Evolutionary conservation across 2,329 filamentous ascomycete species (phyloP).

Genomic region (Claviceps quebecensis): DNA sequence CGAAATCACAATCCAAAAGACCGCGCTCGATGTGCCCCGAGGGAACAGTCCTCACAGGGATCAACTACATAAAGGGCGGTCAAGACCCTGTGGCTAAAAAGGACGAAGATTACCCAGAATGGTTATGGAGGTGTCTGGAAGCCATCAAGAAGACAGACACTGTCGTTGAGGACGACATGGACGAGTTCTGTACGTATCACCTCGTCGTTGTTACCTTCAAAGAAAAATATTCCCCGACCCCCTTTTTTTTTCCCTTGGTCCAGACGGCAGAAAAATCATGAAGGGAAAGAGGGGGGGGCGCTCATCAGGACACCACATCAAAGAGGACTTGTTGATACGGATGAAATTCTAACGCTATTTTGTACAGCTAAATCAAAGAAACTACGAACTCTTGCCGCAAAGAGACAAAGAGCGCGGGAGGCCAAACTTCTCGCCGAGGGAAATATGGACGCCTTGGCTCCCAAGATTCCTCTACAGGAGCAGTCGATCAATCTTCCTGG

Average conservation of each 20-base stretch:
- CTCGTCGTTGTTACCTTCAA: no score
- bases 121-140: constrained; percentile 64
- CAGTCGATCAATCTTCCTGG: constrained; percentile 63
- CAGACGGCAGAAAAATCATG: background rate
- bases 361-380: constrained; percentile 68
- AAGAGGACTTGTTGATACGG: no score
- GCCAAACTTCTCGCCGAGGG: constrained; percentile 47
- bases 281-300: background rate
- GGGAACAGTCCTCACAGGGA: constrained; percentile 56
- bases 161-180: constrained; percentile 44
- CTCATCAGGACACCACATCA: no score
- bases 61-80: constrained; percentile 65
- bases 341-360: background rate
- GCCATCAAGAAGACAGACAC: constrained; percentile 40
- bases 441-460: constrained; percentile 49
- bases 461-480: constrained; percentile 61
- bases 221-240: no score
- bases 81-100: constrained; percentile 59
- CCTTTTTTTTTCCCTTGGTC: background rate
- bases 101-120: constrained; percentile 65
- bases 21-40: constrained; percentile 41
- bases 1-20: constrained; percentile 17
- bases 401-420: constrained; percentile 43
- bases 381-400: constrained; percentile 57
- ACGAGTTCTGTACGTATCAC: constrained; percentile 60